These are phyloP conservation scores for Russula compacta DNA, from an alignment of 768 basidiomycete species.

Conservation along the genomic window DNA sequence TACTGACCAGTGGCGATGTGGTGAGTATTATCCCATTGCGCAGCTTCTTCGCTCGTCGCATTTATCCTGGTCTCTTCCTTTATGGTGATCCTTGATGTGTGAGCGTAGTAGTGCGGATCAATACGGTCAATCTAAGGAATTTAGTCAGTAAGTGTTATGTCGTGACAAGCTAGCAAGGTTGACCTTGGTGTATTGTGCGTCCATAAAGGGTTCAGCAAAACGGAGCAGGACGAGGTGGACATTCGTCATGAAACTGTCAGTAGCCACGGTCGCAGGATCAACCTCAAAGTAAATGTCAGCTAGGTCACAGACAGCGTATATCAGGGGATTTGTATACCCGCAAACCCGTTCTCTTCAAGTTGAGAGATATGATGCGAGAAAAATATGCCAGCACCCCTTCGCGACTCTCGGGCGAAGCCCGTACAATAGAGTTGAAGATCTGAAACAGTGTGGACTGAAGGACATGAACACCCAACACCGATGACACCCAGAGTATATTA, in stretches of 20 bases:
- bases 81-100: conserved; percentile 62
- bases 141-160: neutral
- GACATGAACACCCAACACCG: conserved; percentile 18
- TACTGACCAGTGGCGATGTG: conserved; percentile 35
- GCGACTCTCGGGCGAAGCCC: conserved; percentile 66
- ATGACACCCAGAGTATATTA: conserved; percentile 21
- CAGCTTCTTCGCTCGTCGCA: conserved; percentile 81
- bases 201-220: conserved; percentile 93
- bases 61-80: conserved; percentile 91
- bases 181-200: conserved; percentile 83
- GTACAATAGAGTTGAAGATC: conserved; percentile 81
- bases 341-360: conserved; percentile 84
- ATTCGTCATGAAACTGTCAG: conserved; percentile 91
- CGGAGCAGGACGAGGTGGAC: conserved; percentile 72
- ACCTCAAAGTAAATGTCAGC: conserved; percentile 39
- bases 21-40: conserved; percentile 54
- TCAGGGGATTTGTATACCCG: conserved; percentile 40
- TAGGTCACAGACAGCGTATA: neutral
- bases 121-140: conserved; percentile 74
- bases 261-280: conserved; percentile 75
- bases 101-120: conserved; percentile 72
- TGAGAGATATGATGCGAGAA: conserved; percentile 61
- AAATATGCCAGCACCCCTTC: conserved; percentile 83
- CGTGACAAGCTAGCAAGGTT: neutral
- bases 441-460: conserved; percentile 65